Percentiles rank a stretch among this genome's conserved stretches.
phyloP scores from a whole-genome alignment of 2,329 filamentous ascomycete species.

The Penicillium sp. region DNA sequence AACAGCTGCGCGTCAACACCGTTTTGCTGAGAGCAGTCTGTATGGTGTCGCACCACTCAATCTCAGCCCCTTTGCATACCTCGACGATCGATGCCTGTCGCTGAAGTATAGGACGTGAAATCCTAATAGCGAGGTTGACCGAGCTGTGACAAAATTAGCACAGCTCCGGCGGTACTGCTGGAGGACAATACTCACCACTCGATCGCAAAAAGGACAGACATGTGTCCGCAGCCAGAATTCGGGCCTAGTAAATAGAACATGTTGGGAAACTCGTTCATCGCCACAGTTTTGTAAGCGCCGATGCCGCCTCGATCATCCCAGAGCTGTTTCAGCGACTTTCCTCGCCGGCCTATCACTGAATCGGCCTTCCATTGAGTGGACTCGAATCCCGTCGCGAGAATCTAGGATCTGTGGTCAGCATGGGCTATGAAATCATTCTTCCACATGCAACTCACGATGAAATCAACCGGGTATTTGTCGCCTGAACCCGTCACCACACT shows the following conservation, averaged over 20 bases:
- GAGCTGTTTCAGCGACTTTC: background rate
- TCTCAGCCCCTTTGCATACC: background rate
- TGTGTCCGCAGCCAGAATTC: background rate
- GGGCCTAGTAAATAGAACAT: background rate
- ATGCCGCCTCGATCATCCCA: background rate
- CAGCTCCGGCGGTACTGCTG: too few species aligned
- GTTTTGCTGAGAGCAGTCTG: background rate
- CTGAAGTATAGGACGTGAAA: background rate
- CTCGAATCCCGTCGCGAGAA: background rate
- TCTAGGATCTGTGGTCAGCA: background rate
- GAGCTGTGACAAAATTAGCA: too few species aligned
- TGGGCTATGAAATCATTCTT: background rate
- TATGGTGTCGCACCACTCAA: background rate
- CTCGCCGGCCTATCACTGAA: background rate
- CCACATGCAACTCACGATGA: background rate
- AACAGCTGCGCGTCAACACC: background rate
- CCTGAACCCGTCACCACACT: background rate
- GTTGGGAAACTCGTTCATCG: background rate
- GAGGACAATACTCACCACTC: background rate
- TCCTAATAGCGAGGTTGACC: background rate
- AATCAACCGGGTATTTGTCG: background rate
- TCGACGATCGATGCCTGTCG: background rate
- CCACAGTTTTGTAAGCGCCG: background rate
- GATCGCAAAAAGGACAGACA: background rate
- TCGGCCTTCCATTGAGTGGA: background rate